Base-by-base conservation (phyloP, 1,139 yeast species). In the Sugiyamaella pinicola region DNA sequence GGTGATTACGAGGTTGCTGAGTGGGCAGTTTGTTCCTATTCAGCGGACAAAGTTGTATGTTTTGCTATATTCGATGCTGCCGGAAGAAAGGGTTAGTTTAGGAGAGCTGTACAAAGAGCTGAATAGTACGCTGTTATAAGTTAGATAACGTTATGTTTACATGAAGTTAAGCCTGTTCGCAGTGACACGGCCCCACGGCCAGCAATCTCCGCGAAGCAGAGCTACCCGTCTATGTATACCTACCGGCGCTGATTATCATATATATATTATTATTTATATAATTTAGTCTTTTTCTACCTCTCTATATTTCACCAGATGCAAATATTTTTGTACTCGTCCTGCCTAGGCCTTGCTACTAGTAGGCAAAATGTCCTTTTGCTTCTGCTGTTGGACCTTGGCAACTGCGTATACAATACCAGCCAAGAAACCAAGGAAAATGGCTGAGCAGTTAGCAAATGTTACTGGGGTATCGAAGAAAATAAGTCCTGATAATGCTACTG, bases 351-450 rank as follows among this genome's bases (percentile, higher is more conserved):
- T 60, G 55, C 44, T 60, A 40, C 56, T 29, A 18, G 68, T 69
- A 19, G 74, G 74, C 54, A 70, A 61, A 12, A 61, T 37, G 19
- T 62, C 65, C 37, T 64, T 72, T 70, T 78, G 74, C 71, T 80
- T 79, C 71, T 74, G 78, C 70, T 89, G 96, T 71, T 79, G 80
- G 73, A 84, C 85, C 77, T 90, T 90, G 57, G 96, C 95, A 60
- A 88, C 88, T 53, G 97, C 91, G 73, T 91, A 95, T 49, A 91
- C 96, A 62, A 93, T 76, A 70, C 99, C 99, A 58, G 99, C 96
- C 60, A 82, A 76, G 74, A 95, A 93, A 53, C 99, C 99, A 60
- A 91, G 79, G 68, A 88, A 81, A 69, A 93, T 95, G 51, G 98
- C 93, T 34, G 90, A 75, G 58, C 90, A 87, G 40, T 96, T 87